Evolutionary conservation across 1,284 basidiomycete species (phyloP).

Genomic region (Malassezia vespertilionis): DNA sequence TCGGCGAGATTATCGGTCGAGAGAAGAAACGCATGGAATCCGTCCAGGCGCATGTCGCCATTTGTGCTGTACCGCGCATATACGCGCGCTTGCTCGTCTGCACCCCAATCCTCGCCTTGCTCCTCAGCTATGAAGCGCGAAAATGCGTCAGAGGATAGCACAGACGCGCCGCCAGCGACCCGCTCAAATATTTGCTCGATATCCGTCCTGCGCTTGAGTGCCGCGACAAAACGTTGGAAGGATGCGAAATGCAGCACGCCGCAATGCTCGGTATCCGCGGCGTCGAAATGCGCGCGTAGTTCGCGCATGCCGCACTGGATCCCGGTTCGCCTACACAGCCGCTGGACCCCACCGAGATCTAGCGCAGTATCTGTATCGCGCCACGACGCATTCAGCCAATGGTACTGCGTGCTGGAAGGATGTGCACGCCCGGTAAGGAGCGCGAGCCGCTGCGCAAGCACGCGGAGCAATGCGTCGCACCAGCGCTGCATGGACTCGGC

Average conservation of each 20-base stretch:
- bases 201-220: conserved; percentile 71
- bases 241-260: conserved; percentile 68
- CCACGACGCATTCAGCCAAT: conserved; percentile 62
- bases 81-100: neutral
- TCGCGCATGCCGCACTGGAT: conserved; percentile 60
- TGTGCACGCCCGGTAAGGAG: conserved; percentile 26
- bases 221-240: conserved; percentile 74
- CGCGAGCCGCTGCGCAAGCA: conserved; percentile 45
- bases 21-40: conserved; percentile 35
- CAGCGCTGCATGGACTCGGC: conserved; percentile 57
- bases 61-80: conserved; percentile 8
- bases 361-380: conserved; percentile 51
- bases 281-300: conserved; percentile 61
- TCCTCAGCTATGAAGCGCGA: conserved; percentile 22
- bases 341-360: conserved; percentile 62
- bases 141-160: conserved; percentile 1
- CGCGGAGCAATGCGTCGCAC: conserved; percentile 50
- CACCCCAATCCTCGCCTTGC: conserved; percentile 21
- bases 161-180: neutral
- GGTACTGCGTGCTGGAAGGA: conserved; percentile 53
- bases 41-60: conserved; percentile 22
- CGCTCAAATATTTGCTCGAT: conserved; percentile 53
- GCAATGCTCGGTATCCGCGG: conserved; percentile 59
- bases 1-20: conserved; percentile 38
- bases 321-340: conserved; percentile 64